phyloP scores from a whole-genome alignment of 2,329 filamentous ascomycete species.

The Berkeleyomyces rouxiae region DNA sequence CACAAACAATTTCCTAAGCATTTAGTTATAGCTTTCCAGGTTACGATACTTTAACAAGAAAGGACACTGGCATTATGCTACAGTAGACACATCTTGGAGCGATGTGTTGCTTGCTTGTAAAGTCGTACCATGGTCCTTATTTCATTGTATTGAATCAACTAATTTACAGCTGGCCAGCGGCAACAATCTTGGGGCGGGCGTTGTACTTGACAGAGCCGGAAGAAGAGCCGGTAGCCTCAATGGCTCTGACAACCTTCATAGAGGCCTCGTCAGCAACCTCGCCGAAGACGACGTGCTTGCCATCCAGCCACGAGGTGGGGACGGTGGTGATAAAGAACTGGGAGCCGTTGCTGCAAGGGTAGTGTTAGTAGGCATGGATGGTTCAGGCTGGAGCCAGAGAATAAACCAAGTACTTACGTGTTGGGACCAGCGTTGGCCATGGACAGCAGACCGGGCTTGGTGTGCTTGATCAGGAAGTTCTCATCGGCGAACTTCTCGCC shows the following conservation, averaged over 20 bases:
- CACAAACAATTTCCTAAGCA: too few species aligned
- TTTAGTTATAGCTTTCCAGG: neutral
- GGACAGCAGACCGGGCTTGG: conserved; percentile 61
- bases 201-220: conserved; percentile 38
- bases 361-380: conserved; percentile 13
- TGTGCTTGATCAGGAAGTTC: conserved; percentile 71
- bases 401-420: conserved; percentile 42
- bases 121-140: neutral
- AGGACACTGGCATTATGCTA: neutral
- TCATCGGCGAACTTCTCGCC: conserved; percentile 88
- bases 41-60: neutral
- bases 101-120: neutral
- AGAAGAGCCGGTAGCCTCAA: conserved; percentile 43
- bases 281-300: conserved; percentile 74
- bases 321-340: conserved; percentile 98
- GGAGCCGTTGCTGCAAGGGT: conserved; percentile 70
- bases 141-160: neutral
- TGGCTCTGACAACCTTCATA: conserved; percentile 38
- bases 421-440: conserved; percentile 94
- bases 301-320: conserved; percentile 69
- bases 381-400: neutral
- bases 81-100: neutral
- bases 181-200: conserved; percentile 42
- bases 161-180: conserved; percentile 27
- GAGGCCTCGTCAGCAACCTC: conserved; percentile 41